Conservation (phyloP, 805 yeast species). For the Ogataea ganodermae region DNA sequence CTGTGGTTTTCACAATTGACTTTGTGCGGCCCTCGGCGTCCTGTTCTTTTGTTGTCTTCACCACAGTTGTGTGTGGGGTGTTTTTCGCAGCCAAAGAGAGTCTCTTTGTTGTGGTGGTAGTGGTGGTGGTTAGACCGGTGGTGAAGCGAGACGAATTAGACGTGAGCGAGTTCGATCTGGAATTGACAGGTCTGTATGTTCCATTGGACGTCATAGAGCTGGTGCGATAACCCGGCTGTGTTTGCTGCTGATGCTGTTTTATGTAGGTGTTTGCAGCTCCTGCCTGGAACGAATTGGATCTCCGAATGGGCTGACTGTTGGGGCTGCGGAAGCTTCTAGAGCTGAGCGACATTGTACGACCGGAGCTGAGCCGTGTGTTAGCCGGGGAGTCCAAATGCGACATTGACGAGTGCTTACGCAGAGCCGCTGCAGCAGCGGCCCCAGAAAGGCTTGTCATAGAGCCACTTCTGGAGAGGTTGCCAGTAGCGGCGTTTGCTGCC, state of each 20-base stretch:
- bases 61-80: constrained; percentile 34
- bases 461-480: constrained; percentile 21
- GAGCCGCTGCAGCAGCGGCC: constrained; percentile 37
- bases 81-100: constrained; percentile 21
- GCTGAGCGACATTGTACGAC: constrained; percentile 36
- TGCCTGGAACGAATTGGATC: constrained; percentile 31
- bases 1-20: constrained; percentile 56
- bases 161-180: constrained; percentile 29
- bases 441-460: constrained; percentile 32
- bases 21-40: constrained; percentile 54
- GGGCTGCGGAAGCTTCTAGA: constrained; percentile 31
- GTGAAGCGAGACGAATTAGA: constrained; percentile 28
- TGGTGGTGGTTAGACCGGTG: constrained; percentile 32
- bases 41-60: constrained; percentile 51
- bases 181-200: constrained; percentile 15
- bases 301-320: constrained; percentile 12
- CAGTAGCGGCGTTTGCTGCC: constrained; percentile 30
- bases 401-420: constrained; percentile 27
- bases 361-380: constrained; percentile 5
- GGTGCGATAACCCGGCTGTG: constrained; percentile 20
- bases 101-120: constrained; percentile 32
- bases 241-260: constrained; percentile 11
- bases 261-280: constrained; percentile 18
- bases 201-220: constrained; percentile 24
- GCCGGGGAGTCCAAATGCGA: constrained; percentile 5